These are phyloP conservation scores for Tolypocladium tropicale DNA, from an alignment of 2,329 filamentous ascomycete species.

Conservation along the genomic window DNA sequence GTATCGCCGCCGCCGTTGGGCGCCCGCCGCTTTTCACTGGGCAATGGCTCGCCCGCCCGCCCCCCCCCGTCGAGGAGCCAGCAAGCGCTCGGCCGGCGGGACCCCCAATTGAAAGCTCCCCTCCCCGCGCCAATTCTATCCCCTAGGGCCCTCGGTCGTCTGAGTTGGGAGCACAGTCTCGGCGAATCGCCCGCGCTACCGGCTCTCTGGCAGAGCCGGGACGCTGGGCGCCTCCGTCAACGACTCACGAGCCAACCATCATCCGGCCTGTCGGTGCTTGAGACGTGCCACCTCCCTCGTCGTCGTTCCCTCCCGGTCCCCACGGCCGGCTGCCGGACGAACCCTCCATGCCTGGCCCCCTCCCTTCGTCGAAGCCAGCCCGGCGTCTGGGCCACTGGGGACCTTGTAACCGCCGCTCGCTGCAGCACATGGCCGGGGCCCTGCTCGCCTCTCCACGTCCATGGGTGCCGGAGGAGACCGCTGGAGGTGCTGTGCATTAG, in stretches of 20 bases:
- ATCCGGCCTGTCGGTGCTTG: neutral
- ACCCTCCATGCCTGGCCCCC: neutral
- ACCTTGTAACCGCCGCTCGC: neutral
- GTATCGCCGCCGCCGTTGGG: neutral
- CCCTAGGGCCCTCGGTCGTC: neutral
- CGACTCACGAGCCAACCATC: neutral
- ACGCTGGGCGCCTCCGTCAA: neutral
- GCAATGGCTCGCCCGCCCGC: conserved; percentile 5
- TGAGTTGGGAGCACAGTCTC: neutral
- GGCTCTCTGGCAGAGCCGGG: neutral
- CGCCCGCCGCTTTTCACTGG: conserved; percentile 2
- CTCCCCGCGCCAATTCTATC: neutral
- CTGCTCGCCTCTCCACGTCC: neutral
- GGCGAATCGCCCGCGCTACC: conserved; percentile 3
- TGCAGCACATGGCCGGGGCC: conserved; percentile 5
- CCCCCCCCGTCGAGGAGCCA: too few species aligned
- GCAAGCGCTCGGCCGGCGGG: neutral
- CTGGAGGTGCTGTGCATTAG: conserved; percentile 19
- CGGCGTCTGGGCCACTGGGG: neutral
- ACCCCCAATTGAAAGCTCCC: neutral
- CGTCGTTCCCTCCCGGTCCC: neutral
- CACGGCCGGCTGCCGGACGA: conserved; percentile 5
- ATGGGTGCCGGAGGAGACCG: neutral
- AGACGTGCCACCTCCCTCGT: neutral
- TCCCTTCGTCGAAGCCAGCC: too few species aligned